Base-by-base conservation (phyloP, 2,329 filamentous ascomycete species). In the Pseudogymnoascus sp. region DNA sequence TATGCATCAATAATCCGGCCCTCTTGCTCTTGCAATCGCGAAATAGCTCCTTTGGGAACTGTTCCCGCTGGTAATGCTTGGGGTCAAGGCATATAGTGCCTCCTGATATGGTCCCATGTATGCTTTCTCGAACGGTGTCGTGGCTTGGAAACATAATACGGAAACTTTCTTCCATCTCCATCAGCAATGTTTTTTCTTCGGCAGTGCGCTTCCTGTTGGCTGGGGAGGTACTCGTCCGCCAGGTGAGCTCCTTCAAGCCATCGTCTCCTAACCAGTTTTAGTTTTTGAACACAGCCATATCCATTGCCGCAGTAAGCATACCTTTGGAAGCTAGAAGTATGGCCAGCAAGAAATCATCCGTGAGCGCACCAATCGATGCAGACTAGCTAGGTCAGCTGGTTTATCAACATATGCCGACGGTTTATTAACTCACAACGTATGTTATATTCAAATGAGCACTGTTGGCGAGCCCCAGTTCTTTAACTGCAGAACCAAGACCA, bases 81-180 rank as follows among this genome's bases (percentile, higher is more conserved):
- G 81, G 76, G 64, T 87, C 82, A 63, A 94, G 81, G 69, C 88
- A 96, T 63, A 97, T 92, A 0, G 92, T 96, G 7, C 93, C 93
- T 21, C 85, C 94, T 40, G 86, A 85, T 62, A 75, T 72, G 62
- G 73, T 76, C 1, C 88, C 89, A 31, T 86, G 88, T 64, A 78
- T 83, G 69, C 88, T 92, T 31, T 74, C 72, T 8, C 72, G 70
- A 2, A 95, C 87, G 0, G 90, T 95, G 18, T 86, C 74, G 9
- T 82, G 74, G 1, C 88, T 91, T 2, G 92, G 92, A 69, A 93
- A 97, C 74, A 92, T 95, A 60, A 96, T 81, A 8, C 87, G 83
- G 67, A 94, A 82, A 58, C 79, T 78, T 33, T 83, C 74, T 64
- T 75, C 75, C 45, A 73, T 37, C 55, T 66, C 65, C 61, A 69